Conservation (phyloP, 108 stramenopile species). For the Skeletonema menzelii region DNA sequence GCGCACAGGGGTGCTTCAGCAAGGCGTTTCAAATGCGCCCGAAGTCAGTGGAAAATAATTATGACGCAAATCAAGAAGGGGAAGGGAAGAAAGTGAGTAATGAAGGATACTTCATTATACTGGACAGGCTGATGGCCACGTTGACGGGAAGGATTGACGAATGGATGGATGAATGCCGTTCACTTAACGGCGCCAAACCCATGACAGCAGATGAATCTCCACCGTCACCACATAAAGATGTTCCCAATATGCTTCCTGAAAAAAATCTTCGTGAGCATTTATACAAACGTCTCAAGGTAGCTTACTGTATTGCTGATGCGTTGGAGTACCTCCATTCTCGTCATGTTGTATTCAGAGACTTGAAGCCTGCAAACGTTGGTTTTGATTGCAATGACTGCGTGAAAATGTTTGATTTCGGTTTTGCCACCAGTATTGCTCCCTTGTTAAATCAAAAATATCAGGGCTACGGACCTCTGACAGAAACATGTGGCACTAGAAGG, state of each 20-base stretch:
- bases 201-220: background rate
- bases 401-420: slow-evolving; percentile 84
- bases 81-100: slow-evolving; percentile 14
- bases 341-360: slow-evolving; percentile 72
- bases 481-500: slow-evolving; percentile 37
- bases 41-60: background rate
- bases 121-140: slow-evolving; percentile 47
- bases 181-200: background rate
- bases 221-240: background rate
- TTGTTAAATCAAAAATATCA: slow-evolving; percentile 16
- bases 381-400: slow-evolving; percentile 55
- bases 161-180: slow-evolving; percentile 45
- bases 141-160: slow-evolving; percentile 47
- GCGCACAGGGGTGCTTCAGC: slow-evolving; percentile 32
- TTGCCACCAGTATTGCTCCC: slow-evolving; percentile 42
- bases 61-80: background rate
- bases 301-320: slow-evolving; percentile 64
- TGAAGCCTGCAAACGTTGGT: slow-evolving; percentile 80
- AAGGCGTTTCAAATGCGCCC: slow-evolving; percentile 27
- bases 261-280: slow-evolving; percentile 22
- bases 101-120: slow-evolving; percentile 59
- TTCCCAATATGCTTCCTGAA: background rate
- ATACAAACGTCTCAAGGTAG: slow-evolving; percentile 37
- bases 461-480: slow-evolving; percentile 35
- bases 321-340: slow-evolving; percentile 71